Conservation (phyloP, 495 filamentous ascomycete genomes). For the Aspergillus olivimuriae region DNA sequence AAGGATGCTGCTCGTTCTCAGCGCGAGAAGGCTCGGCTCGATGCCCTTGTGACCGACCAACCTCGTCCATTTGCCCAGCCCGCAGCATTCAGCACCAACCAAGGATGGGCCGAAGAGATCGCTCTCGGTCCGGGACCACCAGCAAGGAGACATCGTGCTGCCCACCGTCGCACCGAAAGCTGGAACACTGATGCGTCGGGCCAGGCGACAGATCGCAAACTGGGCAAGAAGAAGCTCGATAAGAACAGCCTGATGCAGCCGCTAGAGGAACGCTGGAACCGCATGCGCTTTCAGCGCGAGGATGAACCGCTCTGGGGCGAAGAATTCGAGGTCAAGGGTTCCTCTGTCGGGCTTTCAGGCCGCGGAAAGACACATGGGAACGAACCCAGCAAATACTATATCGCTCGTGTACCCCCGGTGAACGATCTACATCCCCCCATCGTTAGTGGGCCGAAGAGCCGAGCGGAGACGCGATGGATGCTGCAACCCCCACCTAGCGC, state of each 20-base stretch:
- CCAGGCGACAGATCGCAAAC: constrained; percentile 18
- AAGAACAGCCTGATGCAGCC: constrained; percentile 28
- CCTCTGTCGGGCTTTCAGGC: constrained; percentile 48
- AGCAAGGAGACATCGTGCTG: constrained; percentile 45
- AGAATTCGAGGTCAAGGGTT: constrained; percentile 36
- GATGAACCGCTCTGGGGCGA: constrained; percentile 79
- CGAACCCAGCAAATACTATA: constrained; percentile 52
- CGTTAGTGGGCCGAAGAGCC: constrained; percentile 65
- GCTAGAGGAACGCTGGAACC: constrained; percentile 60
- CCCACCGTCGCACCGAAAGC: constrained; percentile 38
- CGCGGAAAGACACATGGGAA: constrained; percentile 34
- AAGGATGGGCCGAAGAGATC: constrained; percentile 82
- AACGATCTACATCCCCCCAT: constrained; percentile 85
- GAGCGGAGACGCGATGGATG: constrained; percentile 78
- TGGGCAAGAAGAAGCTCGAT: constrained; percentile 29
- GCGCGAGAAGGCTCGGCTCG: constrained; percentile 50
- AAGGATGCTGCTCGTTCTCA: constrained; percentile 57
- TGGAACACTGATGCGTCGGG: constrained; percentile 43
- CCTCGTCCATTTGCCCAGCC: constrained; percentile 72
- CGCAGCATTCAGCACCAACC: constrained; percentile 74
- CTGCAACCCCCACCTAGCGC: constrained; percentile 79
- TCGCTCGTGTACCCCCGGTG: constrained; percentile 67
- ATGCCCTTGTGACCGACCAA: constrained; percentile 51
- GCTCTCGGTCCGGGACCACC: constrained; percentile 67
- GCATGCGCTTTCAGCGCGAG: constrained; percentile 70